Evolutionary conservation across 495 filamentous ascomycete genomes (phyloP), one percentile per base, ranked within the genome.

Genomic region (Penicillium turbatum): DNA sequence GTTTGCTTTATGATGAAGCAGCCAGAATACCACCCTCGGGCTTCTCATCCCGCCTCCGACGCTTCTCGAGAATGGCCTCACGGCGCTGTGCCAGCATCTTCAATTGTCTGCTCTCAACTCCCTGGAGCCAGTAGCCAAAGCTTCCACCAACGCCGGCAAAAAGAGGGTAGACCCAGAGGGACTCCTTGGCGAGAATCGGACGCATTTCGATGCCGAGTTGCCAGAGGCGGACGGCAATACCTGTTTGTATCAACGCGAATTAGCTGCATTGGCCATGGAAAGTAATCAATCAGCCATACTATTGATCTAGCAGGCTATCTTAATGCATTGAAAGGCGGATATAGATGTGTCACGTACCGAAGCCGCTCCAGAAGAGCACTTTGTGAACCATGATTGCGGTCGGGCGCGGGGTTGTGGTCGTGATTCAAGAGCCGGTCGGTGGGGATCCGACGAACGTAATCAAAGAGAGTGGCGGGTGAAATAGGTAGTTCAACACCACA

Each of bases 131-230:
- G 80, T 97, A 97, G 49, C 93, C 93, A 71, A 98, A 96, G 72
- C 85, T 88, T 44, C 85, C 92, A 57, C 92, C 91, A 49, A 88
- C 80, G 54, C 78, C 82, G 24, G 81, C 90, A 69, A 91, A 98
- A 65, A 96, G 70, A 45, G 95, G 92, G 74, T 95, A 98, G n/a
- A 81, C 90, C 86, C 86, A 92, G 55, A 93, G 79, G 36, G 86
- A 83, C 65, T 83, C 77, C 52, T 75, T 79, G 69, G 82, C 82
- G 78, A 96, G 86, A 69, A 95, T 83, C 16, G 93, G 93, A 51
- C 93, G 92, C 92, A 96, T 95, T 75, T 98, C 92, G 65, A 98
- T 90, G 60, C 91, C 95, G 69, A 97, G 86, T 74, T 96, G 92
- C 90, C 89, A 96, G 70, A 90, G 74, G 59, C 92, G 90, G 67